A percentile compares a stretch with the other conserved stretches of the same genome.
phyloP scores from a whole-genome alignment of 768 basidiomycete genomes.

The Suillus discolor region DNA sequence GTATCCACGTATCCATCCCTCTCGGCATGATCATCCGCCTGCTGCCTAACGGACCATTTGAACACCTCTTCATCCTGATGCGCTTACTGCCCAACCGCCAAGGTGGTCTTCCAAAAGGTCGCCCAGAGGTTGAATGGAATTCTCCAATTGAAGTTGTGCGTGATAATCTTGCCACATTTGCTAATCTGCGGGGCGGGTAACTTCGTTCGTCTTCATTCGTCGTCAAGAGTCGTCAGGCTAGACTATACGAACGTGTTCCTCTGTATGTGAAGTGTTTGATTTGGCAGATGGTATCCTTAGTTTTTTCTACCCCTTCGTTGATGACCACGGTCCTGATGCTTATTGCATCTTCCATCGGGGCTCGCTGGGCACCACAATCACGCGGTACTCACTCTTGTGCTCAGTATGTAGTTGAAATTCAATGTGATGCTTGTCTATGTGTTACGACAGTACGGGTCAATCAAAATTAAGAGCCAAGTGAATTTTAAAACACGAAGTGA shows the following conservation, averaged over 20 bases:
- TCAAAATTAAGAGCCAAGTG: too few relatives aligned
- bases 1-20: constrained; percentile 68
- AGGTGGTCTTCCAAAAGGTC: constrained; percentile 59
- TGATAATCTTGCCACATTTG: constrained; percentile 84
- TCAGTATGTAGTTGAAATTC: too few relatives aligned
- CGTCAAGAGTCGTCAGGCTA: constrained; percentile 70
- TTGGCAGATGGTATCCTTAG: constrained; percentile 26
- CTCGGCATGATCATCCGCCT: constrained; percentile 81
- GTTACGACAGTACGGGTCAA: too few relatives aligned
- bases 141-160: constrained; percentile 80
- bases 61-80: constrained; percentile 54
- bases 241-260: constrained; percentile 46
- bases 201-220: constrained; percentile 85
- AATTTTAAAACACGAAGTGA: too few relatives aligned
- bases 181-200: constrained; percentile 86
- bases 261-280: constrained; percentile 43
- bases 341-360: constrained; percentile 71
- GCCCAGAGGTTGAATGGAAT: constrained; percentile 69
- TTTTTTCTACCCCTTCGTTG: constrained; percentile 57
- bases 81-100: constrained; percentile 67
- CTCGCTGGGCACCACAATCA: constrained; percentile 61
- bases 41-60: constrained; percentile 80
- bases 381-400: constrained; percentile 38
- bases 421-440: too few relatives aligned
- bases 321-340: constrained; percentile 79